phyloP scores from a whole-genome alignment of 129 eudicot genomes.

The Saposhnikovia divaricata region DNA sequence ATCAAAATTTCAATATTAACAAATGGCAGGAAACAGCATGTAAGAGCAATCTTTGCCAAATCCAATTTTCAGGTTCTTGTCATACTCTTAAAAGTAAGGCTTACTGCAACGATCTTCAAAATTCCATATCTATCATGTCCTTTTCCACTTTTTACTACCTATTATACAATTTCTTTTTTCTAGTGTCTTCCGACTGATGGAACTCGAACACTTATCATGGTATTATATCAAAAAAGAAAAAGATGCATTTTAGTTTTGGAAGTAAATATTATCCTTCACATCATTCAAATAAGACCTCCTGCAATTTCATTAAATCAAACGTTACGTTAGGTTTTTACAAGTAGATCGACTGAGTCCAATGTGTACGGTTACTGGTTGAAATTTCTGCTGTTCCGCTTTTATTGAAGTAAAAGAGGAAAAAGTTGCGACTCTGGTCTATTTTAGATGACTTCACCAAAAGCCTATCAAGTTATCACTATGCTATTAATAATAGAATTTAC shows the following conservation, averaged over 20 bases:
- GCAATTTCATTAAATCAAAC: not conserved
- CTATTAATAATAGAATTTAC: no score
- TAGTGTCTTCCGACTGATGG: not conserved
- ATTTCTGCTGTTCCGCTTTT: not conserved
- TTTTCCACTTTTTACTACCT: not conserved
- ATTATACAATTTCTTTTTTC: no score
- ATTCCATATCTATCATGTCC: not conserved
- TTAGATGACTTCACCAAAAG: no score
- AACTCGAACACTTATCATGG: not conserved
- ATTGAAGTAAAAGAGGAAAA: not conserved
- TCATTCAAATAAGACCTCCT: not conserved
- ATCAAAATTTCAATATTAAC: not conserved
- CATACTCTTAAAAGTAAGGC: not conserved
- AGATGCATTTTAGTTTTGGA: not conserved
- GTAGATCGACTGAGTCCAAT: not conserved
- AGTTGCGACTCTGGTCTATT: not conserved
- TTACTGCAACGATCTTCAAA: not conserved
- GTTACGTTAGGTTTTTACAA: no score
- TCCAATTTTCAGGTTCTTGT: not conserved
- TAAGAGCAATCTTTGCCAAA: not conserved
- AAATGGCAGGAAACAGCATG: not conserved
- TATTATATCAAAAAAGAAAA: no score
- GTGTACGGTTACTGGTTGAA: not conserved
- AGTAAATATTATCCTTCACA: not conserved
- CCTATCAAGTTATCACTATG: no score